phyloP scores from a whole-genome alignment of 169 alveolate genomes.

The Cryptosporidium andersoni region DNA sequence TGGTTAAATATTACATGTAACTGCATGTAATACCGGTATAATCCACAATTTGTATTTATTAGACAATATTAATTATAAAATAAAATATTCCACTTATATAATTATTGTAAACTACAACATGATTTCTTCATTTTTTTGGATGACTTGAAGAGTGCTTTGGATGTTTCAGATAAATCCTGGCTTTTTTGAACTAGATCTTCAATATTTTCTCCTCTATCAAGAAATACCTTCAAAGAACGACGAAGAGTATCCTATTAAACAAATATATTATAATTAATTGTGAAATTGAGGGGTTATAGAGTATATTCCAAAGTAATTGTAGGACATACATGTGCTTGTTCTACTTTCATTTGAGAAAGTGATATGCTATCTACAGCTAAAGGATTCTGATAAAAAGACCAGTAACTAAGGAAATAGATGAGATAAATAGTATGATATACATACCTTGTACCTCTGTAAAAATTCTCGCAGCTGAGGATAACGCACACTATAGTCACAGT shows the following conservation, averaged over 20 bases:
- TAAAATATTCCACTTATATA: background rate
- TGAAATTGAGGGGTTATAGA: background rate
- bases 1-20: background rate
- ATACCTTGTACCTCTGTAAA: conserved; percentile 44
- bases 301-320: background rate
- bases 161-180: conserved; percentile 40
- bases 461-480: background rate
- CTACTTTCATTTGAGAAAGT: conserved; percentile 52
- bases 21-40: background rate
- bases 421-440: background rate
- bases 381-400: conserved; percentile 11
- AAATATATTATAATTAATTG: too few relatives aligned
- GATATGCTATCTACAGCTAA: conserved; percentile 20
- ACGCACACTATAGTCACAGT: background rate
- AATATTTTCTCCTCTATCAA: conserved; percentile 70
- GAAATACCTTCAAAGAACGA: conserved; percentile 31
- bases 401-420: background rate
- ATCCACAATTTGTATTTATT: background rate
- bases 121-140: conserved; percentile 60
- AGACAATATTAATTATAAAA: background rate
- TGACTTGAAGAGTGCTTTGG: conserved; percentile 44
- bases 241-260: conserved; percentile 32
- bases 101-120: conserved; percentile 62
- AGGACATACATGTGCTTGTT: conserved; percentile 43
- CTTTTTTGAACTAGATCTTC: conserved; percentile 66